A percentile compares a stretch with the other conserved stretches of the same genome.
phyloP scores from a whole-genome alignment of 257 asterid genomes.

The Echites panduratus region DNA sequence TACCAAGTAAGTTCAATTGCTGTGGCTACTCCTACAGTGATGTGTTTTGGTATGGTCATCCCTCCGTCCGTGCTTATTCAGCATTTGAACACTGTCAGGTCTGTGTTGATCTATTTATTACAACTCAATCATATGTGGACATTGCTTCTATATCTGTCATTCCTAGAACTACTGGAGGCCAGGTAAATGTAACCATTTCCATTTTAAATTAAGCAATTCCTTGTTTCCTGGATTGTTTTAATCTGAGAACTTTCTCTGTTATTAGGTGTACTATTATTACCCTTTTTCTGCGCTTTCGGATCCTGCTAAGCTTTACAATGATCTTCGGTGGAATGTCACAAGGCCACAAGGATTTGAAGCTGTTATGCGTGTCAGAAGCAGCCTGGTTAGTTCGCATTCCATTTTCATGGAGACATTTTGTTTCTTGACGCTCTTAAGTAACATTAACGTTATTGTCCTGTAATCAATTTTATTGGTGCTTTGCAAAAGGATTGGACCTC shows the following conservation, averaged over 20 bases:
- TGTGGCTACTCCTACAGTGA: constrained; percentile 7
- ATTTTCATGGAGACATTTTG: constrained; percentile 11
- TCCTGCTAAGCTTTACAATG: constrained; percentile 90
- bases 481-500: constrained; percentile 5
- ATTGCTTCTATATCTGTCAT: constrained; percentile 89
- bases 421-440: constrained; percentile 2
- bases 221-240: neutral
- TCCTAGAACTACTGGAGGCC: constrained; percentile 97
- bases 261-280: constrained; percentile 81
- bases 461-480: constrained; percentile 4
- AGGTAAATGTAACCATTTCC: constrained; percentile 37
- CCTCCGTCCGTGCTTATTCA: neutral
- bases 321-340: constrained; percentile 96
- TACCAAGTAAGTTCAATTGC: constrained; percentile 58
- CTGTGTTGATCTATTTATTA: constrained; percentile 91
- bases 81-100: constrained; percentile 49
- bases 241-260: constrained; percentile 10
- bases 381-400: constrained; percentile 58
- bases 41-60: neutral
- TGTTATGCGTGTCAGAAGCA: constrained; percentile 99
- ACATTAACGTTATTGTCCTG: neutral
- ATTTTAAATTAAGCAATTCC: neutral
- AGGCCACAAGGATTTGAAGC: constrained; percentile 99
- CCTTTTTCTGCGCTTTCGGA: constrained; percentile 97
- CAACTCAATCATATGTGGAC: constrained; percentile 88